A percentile compares a stretch with the other conserved stretches of the same genome.
These are phyloP conservation scores for Pseudocercospora fuligena DNA, from an alignment of 2,329 filamentous ascomycete genomes.

Conservation along the genomic window DNA sequence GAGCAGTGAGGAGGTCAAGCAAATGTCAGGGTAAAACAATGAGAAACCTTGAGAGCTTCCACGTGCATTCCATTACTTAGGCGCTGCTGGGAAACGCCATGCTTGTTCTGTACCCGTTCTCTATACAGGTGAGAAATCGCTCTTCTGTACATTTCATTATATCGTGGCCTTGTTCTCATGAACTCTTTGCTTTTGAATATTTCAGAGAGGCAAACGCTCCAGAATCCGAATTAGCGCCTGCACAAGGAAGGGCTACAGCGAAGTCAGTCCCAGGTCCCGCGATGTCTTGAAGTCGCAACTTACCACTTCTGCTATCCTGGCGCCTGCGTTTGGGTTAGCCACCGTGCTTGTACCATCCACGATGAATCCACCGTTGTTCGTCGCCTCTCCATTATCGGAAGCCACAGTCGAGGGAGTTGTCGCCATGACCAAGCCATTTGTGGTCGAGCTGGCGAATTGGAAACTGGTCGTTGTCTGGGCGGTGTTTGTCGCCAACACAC, in stretches of 20 bases:
- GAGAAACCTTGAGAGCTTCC: not conserved
- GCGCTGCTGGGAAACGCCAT: not conserved
- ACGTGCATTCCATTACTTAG: slow-evolving; percentile 3
- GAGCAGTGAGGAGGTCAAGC: not conserved
- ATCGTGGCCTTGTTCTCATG: not conserved
- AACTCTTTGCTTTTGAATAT: not conserved
- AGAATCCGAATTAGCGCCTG: slow-evolving; percentile 33
- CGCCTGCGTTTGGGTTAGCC: slow-evolving; percentile 38
- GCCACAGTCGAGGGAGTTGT: slow-evolving; percentile 24
- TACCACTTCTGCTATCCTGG: slow-evolving; percentile 38
- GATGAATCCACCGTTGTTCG: slow-evolving; percentile 36
- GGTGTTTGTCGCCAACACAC: slow-evolving; percentile 23
- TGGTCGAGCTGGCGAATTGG: slow-evolving; percentile 30
- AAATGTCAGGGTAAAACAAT: not conserved
- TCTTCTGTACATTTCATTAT: slow-evolving; percentile 24
- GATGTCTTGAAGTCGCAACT: slow-evolving; percentile 23
- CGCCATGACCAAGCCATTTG: slow-evolving; percentile 33
- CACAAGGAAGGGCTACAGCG: slow-evolving; percentile 34
- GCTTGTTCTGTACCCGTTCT: not conserved
- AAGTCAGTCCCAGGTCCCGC: slow-evolving; percentile 22
- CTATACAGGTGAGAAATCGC: not conserved
- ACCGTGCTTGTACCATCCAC: slow-evolving; percentile 39
- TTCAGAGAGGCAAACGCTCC: slow-evolving; percentile 34
- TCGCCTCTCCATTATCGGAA: slow-evolving; percentile 19
- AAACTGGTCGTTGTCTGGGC: slow-evolving; percentile 32